Base-by-base conservation (phyloP, 257 asterid genomes). In the Lycium barbarum region DNA sequence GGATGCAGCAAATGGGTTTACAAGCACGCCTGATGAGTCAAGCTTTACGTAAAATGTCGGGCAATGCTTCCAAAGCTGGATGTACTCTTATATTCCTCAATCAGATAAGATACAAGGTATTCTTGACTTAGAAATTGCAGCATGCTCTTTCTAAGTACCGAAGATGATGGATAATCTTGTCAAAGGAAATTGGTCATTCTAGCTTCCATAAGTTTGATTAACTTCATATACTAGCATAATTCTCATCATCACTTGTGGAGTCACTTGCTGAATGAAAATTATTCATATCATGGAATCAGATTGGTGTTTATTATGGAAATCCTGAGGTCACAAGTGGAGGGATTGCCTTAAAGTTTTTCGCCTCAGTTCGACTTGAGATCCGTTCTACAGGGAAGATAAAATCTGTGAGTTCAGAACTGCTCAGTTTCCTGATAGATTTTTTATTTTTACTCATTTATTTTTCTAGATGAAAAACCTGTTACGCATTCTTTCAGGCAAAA, bases 241-340 rank as follows among this genome's bases (percentile, higher is more conserved):
- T 63, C 85, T 65, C 57, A 47, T 73, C 83, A 26, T 87, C 63
- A 81, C n/a, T 82, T 61, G 13, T 13, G 55, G 82, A 53, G 79
- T 76, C 81, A 79, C 38, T 12, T 74, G 12, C 38, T 22, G 81
- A 74, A 14, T 82, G 26, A 82, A 65, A 66, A 86, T 59, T n/a
- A 83, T 45, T 36, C 3, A 66, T 81, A 66, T 61, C 81, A 84
- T 83, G 59, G 85, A 86, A 85, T 85, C 92, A 97, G 98, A 97
- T 97, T 90, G 99, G 99, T 61, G 98, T 97, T 54, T 97, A 91
- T 89, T 97, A 97, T 45, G 99, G 99, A 87, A 97, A 95, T 85
- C 98, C 98, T 54, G 99, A 97, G 88, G 99, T 97, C 86, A 97
- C 99, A 36, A 95, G 99, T 84, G 99, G 99, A 88, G 98, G 99